Conservation (phyloP, 2,329 filamentous ascomycete species). For the Diatrype stigma region DNA sequence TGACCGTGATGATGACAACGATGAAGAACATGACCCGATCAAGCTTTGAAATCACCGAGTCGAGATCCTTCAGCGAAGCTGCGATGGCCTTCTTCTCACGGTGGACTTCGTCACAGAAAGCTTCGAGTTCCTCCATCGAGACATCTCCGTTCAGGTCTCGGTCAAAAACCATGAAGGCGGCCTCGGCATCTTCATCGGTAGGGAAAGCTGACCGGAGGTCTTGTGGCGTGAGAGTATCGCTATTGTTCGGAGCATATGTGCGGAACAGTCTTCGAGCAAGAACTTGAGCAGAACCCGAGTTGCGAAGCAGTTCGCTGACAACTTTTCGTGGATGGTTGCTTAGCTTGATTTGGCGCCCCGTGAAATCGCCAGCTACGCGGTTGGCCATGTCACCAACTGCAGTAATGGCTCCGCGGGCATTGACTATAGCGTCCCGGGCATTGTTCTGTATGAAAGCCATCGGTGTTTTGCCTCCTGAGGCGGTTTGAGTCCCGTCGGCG, state of each 20-base stretch:
- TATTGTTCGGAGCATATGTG: conserved; percentile 71
- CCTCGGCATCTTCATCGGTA: conserved; percentile 79
- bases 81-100: conserved; percentile 94
- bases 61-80: conserved; percentile 88
- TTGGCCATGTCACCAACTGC: conserved; percentile 84
- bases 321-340: conserved; percentile 77
- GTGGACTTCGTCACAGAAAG: conserved; percentile 90
- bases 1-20: conserved; percentile 71
- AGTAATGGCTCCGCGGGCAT: conserved; percentile 69
- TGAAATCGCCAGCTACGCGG: conserved; percentile 79
- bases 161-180: conserved; percentile 89
- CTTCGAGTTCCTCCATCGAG: conserved; percentile 89
- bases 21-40: conserved; percentile 87
- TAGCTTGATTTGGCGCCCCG: conserved; percentile 66
- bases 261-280: conserved; percentile 85
- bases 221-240: conserved; percentile 71
- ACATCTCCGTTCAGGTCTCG: conserved; percentile 97
- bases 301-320: conserved; percentile 70
- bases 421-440: conserved; percentile 54
- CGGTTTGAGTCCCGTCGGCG: conserved; percentile 27
- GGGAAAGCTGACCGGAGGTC: conserved; percentile 78
- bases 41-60: conserved; percentile 87
- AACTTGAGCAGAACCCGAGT: conserved; percentile 71
- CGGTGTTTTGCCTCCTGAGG: conserved; percentile 68
- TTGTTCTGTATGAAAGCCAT: conserved; percentile 68